These are phyloP conservation scores for Mortierella sp. DNA, from an alignment of 371 early-diverging fungal genomes.

Conservation along the genomic window DNA sequence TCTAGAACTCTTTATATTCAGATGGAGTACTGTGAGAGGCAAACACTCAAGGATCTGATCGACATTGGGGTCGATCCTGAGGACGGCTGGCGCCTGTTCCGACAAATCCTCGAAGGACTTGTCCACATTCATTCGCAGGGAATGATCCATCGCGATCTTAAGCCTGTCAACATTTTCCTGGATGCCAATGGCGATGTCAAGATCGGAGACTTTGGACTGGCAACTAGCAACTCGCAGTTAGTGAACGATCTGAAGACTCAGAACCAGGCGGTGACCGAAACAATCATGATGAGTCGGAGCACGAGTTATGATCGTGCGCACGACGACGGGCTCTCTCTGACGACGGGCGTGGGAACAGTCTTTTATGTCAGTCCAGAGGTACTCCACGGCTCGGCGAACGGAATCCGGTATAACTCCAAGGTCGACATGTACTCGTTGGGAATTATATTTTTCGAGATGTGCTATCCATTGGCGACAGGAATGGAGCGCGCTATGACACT, in stretches of 20 bases:
- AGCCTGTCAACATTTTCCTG: constrained; percentile 96
- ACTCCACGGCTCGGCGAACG: constrained; percentile 58
- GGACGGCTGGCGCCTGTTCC: constrained; percentile 72
- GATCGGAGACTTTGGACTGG: constrained; percentile 98
- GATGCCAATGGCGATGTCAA: constrained; percentile 90
- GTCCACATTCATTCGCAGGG: constrained; percentile 87
- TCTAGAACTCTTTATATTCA: constrained; percentile 89
- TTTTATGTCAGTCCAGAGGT: constrained; percentile 95
- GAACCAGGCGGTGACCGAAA: constrained; percentile 39
- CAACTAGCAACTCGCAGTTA: constrained; percentile 73
- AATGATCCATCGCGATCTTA: constrained; percentile 98
- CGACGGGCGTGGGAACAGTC: constrained; percentile 91
- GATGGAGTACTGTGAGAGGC: constrained; percentile 98
- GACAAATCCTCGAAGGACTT: constrained; percentile 90
- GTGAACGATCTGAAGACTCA: constrained; percentile 31
- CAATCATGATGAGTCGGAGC: constrained; percentile 49
- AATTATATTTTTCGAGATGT: constrained; percentile 84
- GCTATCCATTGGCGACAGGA: constrained; percentile 74
- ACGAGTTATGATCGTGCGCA: constrained; percentile 40
- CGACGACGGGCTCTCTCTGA: constrained; percentile 62
- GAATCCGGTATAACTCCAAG: constrained; percentile 75
- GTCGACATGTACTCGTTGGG: constrained; percentile 84
- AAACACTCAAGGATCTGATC: constrained; percentile 90
- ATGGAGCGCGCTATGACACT: constrained; percentile 82
- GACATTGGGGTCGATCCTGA: constrained; percentile 71